Evolutionary conservation across 495 filamentous ascomycete genomes (phyloP).

Genomic region (Xanthoparmelia taractica): DNA sequence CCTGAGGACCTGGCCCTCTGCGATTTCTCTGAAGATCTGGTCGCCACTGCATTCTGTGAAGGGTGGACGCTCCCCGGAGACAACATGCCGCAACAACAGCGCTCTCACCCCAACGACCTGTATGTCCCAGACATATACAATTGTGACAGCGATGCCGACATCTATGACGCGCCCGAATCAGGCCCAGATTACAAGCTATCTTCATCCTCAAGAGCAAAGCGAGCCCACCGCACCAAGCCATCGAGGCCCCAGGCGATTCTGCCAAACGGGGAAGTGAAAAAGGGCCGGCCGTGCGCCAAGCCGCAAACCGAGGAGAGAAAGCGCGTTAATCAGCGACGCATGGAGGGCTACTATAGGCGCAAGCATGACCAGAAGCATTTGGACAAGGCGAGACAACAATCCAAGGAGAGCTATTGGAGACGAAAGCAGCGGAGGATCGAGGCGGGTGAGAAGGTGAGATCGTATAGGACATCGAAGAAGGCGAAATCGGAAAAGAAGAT

Average conservation of each 20-base stretch:
- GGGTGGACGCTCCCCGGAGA: not conserved
- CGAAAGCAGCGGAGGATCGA: not conserved
- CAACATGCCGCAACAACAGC: no score
- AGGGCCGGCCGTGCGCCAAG: not conserved
- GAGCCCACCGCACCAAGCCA: not conserved
- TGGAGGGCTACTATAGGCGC: constrained; percentile 2
- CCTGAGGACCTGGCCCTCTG: not conserved
- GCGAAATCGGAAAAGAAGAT: no score
- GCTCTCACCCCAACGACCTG: no score
- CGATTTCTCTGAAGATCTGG: not conserved
- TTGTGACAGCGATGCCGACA: no score
- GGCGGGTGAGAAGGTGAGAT: constrained; percentile 3
- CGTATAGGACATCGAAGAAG: no score
- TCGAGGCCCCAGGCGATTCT: not conserved
- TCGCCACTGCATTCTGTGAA: not conserved
- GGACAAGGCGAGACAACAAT: not conserved
- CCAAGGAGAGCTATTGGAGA: not conserved
- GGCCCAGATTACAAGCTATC: no score
- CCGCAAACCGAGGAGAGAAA: not conserved
- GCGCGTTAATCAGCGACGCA: not conserved
- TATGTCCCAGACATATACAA: no score
- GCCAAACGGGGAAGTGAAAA: not conserved
- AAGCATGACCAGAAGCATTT: not conserved
- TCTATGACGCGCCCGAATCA: no score
- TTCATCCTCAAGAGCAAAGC: no score